Percentiles rank a stretch among this genome's conserved stretches.
These are phyloP conservation scores for Coniosporium apollinis DNA, from an alignment of 495 filamentous ascomycete genomes.

Conservation along the genomic window DNA sequence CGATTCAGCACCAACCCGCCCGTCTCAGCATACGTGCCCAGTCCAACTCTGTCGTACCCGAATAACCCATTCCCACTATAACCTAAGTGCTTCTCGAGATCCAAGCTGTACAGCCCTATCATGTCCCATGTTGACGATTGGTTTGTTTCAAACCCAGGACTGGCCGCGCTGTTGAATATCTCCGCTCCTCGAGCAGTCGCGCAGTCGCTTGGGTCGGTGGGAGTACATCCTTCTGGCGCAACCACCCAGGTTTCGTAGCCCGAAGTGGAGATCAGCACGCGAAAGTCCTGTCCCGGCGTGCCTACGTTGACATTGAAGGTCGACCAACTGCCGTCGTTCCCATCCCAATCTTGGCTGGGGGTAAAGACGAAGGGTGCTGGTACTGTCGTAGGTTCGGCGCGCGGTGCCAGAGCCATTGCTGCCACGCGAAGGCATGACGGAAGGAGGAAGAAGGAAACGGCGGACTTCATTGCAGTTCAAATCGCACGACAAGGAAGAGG, in stretches of 20 bases:
- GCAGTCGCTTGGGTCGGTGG: constrained; percentile 9
- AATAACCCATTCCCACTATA: constrained; percentile 26
- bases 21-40: constrained; percentile 26
- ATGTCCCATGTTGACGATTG: constrained; percentile 13
- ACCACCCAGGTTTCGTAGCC: constrained; percentile 29
- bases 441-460: no score
- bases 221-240: constrained; percentile 17
- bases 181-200: constrained; percentile 2
- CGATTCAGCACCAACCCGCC: constrained; percentile 28
- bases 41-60: constrained; percentile 34
- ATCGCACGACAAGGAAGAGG: no score
- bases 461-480: no score
- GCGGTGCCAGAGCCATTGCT: neutral
- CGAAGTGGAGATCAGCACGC: constrained; percentile 31
- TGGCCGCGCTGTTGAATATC: constrained; percentile 4
- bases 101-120: constrained; percentile 16
- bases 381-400: neutral
- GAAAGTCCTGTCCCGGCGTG: constrained; percentile 29
- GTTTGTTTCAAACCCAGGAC: constrained; percentile 11
- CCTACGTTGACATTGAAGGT: constrained; percentile 34
- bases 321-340: constrained; percentile 37
- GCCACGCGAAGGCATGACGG: no score
- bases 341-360: constrained; percentile 28
- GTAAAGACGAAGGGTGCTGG: constrained; percentile 4
- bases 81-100: constrained; percentile 19